These are phyloP conservation scores for Botrytis deweyae DNA, from an alignment of 2,329 filamentous ascomycete species.

Conservation along the genomic window DNA sequence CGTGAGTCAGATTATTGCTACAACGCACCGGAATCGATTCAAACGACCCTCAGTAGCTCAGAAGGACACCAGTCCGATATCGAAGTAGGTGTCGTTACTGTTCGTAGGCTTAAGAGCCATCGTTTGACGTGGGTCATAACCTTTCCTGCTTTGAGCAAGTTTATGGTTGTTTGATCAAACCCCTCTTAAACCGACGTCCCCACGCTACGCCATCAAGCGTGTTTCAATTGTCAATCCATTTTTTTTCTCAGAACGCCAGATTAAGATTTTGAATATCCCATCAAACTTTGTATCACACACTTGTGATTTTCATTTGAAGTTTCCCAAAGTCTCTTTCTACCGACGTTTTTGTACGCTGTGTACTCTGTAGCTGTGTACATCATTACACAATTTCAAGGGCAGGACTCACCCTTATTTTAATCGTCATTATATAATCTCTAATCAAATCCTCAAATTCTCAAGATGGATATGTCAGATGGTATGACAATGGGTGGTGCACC, in stretches of 20 bases:
- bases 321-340: not conserved
- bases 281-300: not conserved
- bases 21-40: not conserved
- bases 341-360: not conserved
- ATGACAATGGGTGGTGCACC: slow-evolving; percentile 33
- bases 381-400: not conserved
- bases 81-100: not conserved
- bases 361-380: not conserved
- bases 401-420: not conserved
- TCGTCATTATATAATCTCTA: not conserved
- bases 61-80: not conserved
- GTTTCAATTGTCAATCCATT: slow-evolving; percentile 7
- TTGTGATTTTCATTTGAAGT: not conserved
- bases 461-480: slow-evolving; percentile 27
- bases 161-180: slow-evolving; percentile 3
- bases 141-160: slow-evolving; percentile 1
- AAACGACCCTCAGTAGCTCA: not conserved
- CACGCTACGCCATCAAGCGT: not conserved
- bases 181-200: not conserved
- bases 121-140: not conserved
- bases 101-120: not conserved
- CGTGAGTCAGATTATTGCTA: not conserved
- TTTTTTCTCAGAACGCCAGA: not conserved
- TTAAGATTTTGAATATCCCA: not conserved
- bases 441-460: not conserved